Evolutionary conservation across 1,284 basidiomycete species (phyloP), one percentile per base, ranked within the genome.

Genomic region (Boletellus deceptivus): DNA sequence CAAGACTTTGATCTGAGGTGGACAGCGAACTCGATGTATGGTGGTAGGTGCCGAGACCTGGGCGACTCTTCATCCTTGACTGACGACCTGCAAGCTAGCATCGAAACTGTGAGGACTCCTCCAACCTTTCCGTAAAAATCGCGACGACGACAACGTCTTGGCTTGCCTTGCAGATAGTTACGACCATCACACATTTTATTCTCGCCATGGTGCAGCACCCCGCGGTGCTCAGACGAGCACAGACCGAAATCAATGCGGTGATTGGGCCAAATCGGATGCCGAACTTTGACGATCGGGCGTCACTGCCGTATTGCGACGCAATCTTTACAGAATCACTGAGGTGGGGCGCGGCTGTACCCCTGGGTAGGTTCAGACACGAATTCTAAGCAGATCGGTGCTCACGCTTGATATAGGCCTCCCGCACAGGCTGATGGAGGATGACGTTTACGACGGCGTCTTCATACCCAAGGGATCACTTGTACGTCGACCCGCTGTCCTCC

Each of bases 11-110:
- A 87, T 55, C 70, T 88, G 44, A 80, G 81, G 54, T 84, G 83
- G 82, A 79, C 82, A 2, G 85, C 85, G 6, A 86, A 86, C 62
- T 85, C 83, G n/a, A 85, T 87, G 81, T 88, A 84, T 59, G 70
- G 75, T 18, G 73, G 72, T 61, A 57, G 49, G 65, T 48, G 7
- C 9, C 31, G 6, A 6, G 14, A 20, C 10, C 2, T 10, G 4
- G 2, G n/a, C 22, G 5, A 7, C 13, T 2, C 10, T 13, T 46
- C 5, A 14, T 17, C 2, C 10, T 46, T 11, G 10, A 46, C 47
- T 27, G 43, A 37, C 36, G 31, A 42, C 24, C 34, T 11, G 5
- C 25, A 50, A 44, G 79, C 70, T 33, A 82, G 82, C 58, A 73
- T 78, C 48, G 84, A 86, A 58, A 85, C 84, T 2, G 83, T 81